A percentile compares a stretch with the other conserved stretches of the same genome.
Conservation (phyloP, 495 filamentous ascomycete species). For the Tirmania nivea region DNA sequence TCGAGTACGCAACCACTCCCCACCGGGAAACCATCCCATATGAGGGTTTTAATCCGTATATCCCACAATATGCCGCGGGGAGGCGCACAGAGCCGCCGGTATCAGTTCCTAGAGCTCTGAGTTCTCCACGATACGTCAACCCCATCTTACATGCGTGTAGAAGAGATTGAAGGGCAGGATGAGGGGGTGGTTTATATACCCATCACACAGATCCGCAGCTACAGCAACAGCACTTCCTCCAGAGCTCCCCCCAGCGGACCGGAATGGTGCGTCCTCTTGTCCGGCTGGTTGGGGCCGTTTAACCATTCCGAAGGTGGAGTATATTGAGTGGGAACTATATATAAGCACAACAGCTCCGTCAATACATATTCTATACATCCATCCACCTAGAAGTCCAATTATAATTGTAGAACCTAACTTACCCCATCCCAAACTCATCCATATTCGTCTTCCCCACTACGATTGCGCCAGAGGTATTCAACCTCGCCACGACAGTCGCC, state of each 20-base stretch:
- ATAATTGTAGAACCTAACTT: constrained; percentile 2
- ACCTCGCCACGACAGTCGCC: constrained; percentile 53
- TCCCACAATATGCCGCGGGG: constrained; percentile 75
- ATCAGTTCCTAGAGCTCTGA: constrained; percentile 69
- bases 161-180: background rate
- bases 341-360: too few relatives aligned
- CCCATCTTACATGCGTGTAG: too few relatives aligned
- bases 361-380: too few relatives aligned
- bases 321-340: constrained; percentile 46
- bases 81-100: constrained; percentile 85
- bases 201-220: constrained; percentile 42
- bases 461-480: constrained; percentile 41
- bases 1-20: constrained; percentile 88
- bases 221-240: constrained; percentile 85
- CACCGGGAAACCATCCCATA: constrained; percentile 66
- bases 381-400: too few relatives aligned
- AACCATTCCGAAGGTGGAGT: constrained; percentile 53
- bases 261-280: constrained; percentile 5
- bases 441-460: constrained; percentile 71
- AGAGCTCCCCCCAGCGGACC: constrained; percentile 77
- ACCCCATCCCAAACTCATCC: constrained; percentile 97
- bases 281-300: constrained; percentile 22
- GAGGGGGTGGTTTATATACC: constrained; percentile 24
- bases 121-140: too few relatives aligned
- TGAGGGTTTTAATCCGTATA: constrained; percentile 81